These are phyloP conservation scores for Fusarium lyarnte DNA, from an alignment of 2,329 filamentous ascomycete species.

Conservation along the genomic window DNA sequence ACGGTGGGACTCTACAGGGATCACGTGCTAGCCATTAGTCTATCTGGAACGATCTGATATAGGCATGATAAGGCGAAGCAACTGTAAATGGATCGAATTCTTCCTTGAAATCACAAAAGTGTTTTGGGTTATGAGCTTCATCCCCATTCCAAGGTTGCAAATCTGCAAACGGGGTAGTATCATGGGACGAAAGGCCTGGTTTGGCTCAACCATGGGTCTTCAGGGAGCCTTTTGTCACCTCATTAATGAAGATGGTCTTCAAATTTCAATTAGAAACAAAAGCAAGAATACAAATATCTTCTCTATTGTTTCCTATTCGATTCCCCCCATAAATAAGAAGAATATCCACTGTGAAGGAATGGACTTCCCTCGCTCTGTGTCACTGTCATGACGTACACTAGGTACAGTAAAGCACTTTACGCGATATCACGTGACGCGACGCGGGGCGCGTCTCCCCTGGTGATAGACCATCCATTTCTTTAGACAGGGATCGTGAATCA, in stretches of 20 bases:
- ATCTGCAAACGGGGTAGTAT: background rate
- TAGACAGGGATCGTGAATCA: background rate
- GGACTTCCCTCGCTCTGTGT: background rate
- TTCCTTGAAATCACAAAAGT: background rate
- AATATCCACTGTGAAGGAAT: background rate
- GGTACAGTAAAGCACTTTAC: conserved; percentile 43
- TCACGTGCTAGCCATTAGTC: conserved; percentile 25
- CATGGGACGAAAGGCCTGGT: background rate
- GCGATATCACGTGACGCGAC: conserved; percentile 48
- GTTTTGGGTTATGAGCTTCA: background rate
- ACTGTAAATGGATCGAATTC: background rate
- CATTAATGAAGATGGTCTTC: background rate
- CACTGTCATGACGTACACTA: conserved; percentile 9
- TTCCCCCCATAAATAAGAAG: background rate
- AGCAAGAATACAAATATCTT: background rate
- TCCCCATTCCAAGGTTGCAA: background rate
- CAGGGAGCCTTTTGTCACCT: background rate
- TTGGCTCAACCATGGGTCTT: background rate
- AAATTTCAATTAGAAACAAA: too few relatives aligned
- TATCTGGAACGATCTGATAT: background rate
- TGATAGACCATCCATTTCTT: conserved; percentile 24
- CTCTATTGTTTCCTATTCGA: background rate
- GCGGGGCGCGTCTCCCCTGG: conserved; percentile 44
- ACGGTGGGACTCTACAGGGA: conserved; percentile 14
- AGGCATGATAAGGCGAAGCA: background rate